Evolutionary conservation across 495 filamentous ascomycete species (phyloP), one percentile per base, ranked within the genome.

Genomic region (Clohesyomyces aquaticus): DNA sequence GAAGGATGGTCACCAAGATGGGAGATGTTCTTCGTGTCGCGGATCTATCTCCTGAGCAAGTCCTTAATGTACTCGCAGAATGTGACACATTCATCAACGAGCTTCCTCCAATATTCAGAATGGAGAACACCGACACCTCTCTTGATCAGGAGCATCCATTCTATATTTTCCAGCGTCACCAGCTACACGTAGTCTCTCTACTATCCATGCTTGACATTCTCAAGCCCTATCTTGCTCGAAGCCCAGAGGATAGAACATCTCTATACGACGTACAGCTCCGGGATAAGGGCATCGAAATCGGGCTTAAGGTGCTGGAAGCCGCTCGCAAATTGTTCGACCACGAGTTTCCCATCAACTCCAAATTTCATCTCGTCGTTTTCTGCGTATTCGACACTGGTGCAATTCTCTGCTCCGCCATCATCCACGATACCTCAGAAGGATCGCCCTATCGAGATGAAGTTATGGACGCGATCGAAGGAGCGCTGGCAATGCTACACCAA

Each of bases 341-440:
- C 28, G 58, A 80, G 10, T 75, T 71, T 14, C 79, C 80, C 11
- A 67, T 72, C 4, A 78, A 79, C 48, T 76, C 77, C 23, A 81
- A 78, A 55, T 83, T 82, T 47, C 78, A 83, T 48, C 75, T 80
- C 45, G 77, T 81, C 38, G 76, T 79, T n/a, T 83, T 83, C 52
- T 73, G 78, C 46, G 74, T 82, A 14, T 83, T 84, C 50, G 79
- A 83, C 54, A 79, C 79, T 0, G 74, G 78, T 0, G 78, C 80
- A 4, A 74, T 79, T 60, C 60, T 83, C 32, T 81, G 79, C 63
- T 81, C 80, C 2, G 79, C 77, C 0, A 69, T 83, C n/a, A 72
- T 81, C 14, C 80, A 82, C 51, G 81, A 83, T 62, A 70, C 71
- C 43, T 69, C 73, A 25, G 51, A 70, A 29, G 76, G 53, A 35